Evolutionary conservation across 2,329 filamentous ascomycete species (phyloP).

Genomic region (Hymenoscyphus infarciens): DNA sequence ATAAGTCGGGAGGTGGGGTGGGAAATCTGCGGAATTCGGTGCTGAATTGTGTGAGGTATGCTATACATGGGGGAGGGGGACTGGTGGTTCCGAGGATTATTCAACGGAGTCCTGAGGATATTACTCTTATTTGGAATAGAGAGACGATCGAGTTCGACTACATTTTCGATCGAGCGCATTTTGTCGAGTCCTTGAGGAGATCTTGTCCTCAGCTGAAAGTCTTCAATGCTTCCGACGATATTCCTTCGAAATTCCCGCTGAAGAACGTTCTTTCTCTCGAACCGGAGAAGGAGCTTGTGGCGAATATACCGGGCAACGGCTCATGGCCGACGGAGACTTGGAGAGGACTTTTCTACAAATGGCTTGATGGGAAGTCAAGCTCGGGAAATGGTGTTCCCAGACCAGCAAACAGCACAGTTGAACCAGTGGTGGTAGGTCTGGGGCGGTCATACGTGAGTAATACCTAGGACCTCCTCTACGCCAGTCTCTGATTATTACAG

Average conservation of each 20-base stretch:
- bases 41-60: constrained; percentile 31
- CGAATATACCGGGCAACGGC: constrained; percentile 24
- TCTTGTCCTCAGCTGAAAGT: constrained; percentile 31
- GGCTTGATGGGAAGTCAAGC: constrained; percentile 18
- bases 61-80: constrained; percentile 16
- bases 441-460: constrained; percentile 23
- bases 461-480: neutral
- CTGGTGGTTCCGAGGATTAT: constrained; percentile 23
- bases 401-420: neutral
- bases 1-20: constrained; percentile 29
- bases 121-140: constrained; percentile 21
- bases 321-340: constrained; percentile 26
- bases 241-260: constrained; percentile 17
- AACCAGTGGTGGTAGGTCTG: constrained; percentile 21
- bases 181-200: constrained; percentile 25
- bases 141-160: constrained; percentile 23
- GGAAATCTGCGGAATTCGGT: constrained; percentile 33
- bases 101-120: constrained; percentile 22
- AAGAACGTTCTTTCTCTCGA: constrained; percentile 25
- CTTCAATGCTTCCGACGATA: constrained; percentile 23
- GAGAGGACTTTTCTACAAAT: constrained; percentile 25
- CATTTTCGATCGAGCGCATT: constrained; percentile 31
- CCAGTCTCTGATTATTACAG: neutral
- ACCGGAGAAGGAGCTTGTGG: constrained; percentile 19
- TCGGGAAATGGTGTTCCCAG: neutral